Evolutionary conservation across 1,139 yeast genomes (phyloP).

Genomic region (Yamadazyma diddensiae): DNA sequence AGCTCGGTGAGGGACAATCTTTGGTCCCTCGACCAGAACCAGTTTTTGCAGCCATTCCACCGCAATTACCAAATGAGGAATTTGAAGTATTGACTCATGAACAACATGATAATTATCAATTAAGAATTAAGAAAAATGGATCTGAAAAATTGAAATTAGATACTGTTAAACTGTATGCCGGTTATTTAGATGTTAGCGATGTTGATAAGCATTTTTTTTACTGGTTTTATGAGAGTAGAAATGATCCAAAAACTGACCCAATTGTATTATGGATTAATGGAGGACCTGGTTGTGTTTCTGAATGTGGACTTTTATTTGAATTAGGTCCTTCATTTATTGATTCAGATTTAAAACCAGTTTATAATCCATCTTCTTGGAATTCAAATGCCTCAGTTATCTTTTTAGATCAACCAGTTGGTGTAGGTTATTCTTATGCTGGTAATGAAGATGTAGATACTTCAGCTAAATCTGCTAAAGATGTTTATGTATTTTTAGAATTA

Average conservation of each 20-base stretch:
- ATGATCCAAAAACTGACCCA: constrained; percentile 80
- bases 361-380: constrained; percentile 80
- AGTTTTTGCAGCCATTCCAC: background rate
- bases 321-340: constrained; percentile 77
- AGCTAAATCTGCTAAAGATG: constrained; percentile 68
- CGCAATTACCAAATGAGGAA: background rate
- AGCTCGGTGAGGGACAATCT: background rate
- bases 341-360: constrained; percentile 57
- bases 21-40: background rate
- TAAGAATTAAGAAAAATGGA: constrained; percentile 9
- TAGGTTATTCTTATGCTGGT: constrained; percentile 65
- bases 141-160: constrained; percentile 38
- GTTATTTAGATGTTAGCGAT: constrained; percentile 50
- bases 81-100: constrained; percentile 6
- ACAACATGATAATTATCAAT: constrained; percentile 5
- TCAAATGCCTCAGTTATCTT: constrained; percentile 81
- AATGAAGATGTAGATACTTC: constrained; percentile 50
- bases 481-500: constrained; percentile 64
- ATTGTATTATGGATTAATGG: constrained; percentile 56
- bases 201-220: constrained; percentile 70
- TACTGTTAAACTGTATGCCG: constrained; percentile 55
- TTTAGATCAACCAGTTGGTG: constrained; percentile 87
- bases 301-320: constrained; percentile 82
- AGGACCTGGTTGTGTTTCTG: constrained; percentile 39
- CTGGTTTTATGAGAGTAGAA: constrained; percentile 86